Conservation (phyloP, 2,329 filamentous ascomycete species). For the Clonostachys solani region DNA sequence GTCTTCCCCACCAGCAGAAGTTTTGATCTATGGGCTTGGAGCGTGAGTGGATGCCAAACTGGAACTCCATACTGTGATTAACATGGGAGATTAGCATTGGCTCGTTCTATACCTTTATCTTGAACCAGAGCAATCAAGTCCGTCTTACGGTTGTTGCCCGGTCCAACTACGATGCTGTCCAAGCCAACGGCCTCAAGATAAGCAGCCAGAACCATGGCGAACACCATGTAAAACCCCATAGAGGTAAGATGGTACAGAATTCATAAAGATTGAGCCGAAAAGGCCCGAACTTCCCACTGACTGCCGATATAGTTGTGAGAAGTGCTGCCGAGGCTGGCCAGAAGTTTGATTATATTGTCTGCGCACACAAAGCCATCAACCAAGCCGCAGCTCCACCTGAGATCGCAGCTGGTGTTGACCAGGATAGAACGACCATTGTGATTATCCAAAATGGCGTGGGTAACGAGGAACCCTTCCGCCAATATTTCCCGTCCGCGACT, state of each 20-base stretch:
- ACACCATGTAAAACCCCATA: conserved; percentile 42
- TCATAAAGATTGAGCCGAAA: neutral
- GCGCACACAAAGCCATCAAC: conserved; percentile 67
- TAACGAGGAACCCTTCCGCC: conserved; percentile 61
- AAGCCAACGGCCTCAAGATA: conserved; percentile 56
- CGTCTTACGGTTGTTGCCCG: conserved; percentile 68
- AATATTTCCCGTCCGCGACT: conserved; percentile 53
- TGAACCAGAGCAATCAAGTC: conserved; percentile 43
- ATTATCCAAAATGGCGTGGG: conserved; percentile 69
- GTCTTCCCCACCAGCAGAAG: conserved; percentile 7
- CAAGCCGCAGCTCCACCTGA: conserved; percentile 59
- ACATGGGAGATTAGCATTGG: conserved; percentile 40
- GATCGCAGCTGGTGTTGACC: conserved; percentile 53
- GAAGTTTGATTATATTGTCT: conserved; percentile 57
- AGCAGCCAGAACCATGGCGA: conserved; percentile 62
- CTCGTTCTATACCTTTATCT: conserved; percentile 44
- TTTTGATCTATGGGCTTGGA: conserved; percentile 48
- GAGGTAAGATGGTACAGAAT: conserved; percentile 17
- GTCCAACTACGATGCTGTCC: conserved; percentile 66
- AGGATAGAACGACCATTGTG: conserved; percentile 49
- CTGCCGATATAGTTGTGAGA: conserved; percentile 25
- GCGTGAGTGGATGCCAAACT: conserved; percentile 33
- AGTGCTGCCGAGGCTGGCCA: conserved; percentile 38
- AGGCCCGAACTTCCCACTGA: neutral
- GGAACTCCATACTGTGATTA: neutral